phyloP scores from a whole-genome alignment of 2,329 filamentous ascomycete genomes.

The Penicillium sp. region DNA sequence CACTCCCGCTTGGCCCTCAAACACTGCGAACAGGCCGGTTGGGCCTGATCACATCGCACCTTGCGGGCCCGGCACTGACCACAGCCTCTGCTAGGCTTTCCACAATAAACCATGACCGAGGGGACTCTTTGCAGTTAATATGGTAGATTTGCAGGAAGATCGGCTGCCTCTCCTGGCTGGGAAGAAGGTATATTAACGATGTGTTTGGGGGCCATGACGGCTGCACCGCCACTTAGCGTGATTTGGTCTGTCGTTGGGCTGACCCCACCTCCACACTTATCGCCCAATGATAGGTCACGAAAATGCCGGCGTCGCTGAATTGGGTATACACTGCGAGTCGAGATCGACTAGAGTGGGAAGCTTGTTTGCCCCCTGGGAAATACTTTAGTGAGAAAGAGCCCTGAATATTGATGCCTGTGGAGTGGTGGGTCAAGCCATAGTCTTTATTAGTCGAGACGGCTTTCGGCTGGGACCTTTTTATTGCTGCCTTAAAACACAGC shows the following conservation, averaged over 20 bases:
- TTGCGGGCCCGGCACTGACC: slow-evolving; percentile 45
- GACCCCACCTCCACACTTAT: not conserved
- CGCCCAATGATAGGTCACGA: not conserved
- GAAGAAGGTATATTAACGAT: not conserved
- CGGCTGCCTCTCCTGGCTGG: not conserved
- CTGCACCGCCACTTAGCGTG: not conserved
- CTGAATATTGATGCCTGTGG: not conserved
- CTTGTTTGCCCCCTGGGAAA: not conserved
- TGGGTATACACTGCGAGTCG: not conserved
- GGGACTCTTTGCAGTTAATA: not conserved
- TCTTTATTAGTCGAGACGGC: no score
- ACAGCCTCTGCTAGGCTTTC: slow-evolving; percentile 47
- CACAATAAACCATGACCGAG: slow-evolving; percentile 42
- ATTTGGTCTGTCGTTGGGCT: not conserved
- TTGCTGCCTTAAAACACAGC: no score
- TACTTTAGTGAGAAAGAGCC: not conserved
- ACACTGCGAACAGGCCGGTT: slow-evolving; percentile 64
- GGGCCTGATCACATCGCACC: slow-evolving; percentile 59
- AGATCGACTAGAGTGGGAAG: not conserved
- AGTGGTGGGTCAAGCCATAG: not conserved
- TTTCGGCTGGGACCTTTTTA: no score
- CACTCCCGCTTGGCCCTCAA: slow-evolving; percentile 60
- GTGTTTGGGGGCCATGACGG: not conserved
- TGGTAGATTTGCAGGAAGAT: not conserved
- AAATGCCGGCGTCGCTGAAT: not conserved